Evolutionary conservation across 208 protist species (phyloP), one percentile per base, ranked within the genome.

Genomic region (Trypanosoma lewisi): DNA sequence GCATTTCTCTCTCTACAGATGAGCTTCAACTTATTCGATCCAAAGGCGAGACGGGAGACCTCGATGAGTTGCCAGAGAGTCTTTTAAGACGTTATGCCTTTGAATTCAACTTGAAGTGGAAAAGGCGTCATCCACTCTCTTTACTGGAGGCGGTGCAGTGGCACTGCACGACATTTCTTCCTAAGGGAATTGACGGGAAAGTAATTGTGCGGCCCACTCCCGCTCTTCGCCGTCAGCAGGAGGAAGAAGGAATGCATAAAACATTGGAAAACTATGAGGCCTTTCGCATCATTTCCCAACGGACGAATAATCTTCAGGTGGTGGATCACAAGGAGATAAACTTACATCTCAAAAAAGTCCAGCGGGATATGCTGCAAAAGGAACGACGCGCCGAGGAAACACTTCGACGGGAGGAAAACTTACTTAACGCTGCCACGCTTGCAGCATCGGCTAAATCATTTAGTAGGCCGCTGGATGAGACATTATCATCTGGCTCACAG

Each of bases 281-380:
- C 2, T 94, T 94, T 45, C 90, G 87, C 50, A 75, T 94, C 51
- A 94, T 96, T 63, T 80, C 90, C 0, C 90, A 94, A 70, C 83
- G 85, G 48, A 94, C 87, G 9, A 88, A 88, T 62, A 96, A 96
- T 67, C 62, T 96, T 37, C 87, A 94, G 67, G 90, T 96, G 49
- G 90, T 96, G 59, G 90, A 96, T 57, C 73, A 81, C 72, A 87
- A 84, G 70, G 87, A 94, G 72, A 92, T 96, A 52, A 96, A 96
- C 60, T 67, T 88, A 12, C 82, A 91, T 50, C 69, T 96, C 12
- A 85, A 91, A 62, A 72, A 66, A 11, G 62, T 89, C 12, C 85
- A 75, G 37, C 75, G 63, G 16, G 79, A 94, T 36, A 69, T 73
- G 33, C 19, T 79, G 48, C 67, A 63, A 53, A 61, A 64, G 45